phyloP scores from a whole-genome alignment of 1,284 basidiomycete species.

The Wolfiporia cocos region DNA sequence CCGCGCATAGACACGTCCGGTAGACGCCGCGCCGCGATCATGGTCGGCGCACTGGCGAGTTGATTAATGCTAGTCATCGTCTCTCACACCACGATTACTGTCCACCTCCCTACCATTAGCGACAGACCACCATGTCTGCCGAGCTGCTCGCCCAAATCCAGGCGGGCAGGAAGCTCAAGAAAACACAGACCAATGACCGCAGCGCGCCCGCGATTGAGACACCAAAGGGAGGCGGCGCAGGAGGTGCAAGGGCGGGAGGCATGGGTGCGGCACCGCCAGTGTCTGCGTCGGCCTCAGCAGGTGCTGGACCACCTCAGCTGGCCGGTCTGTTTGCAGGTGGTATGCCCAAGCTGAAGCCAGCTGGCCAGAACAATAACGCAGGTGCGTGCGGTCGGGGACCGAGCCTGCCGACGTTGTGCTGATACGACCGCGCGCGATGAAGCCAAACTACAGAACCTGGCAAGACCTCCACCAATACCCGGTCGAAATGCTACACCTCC shows the following conservation, averaged over 20 bases:
- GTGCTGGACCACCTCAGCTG: slow-evolving; percentile 68
- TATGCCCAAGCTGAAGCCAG: slow-evolving; percentile 83
- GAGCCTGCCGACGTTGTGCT: not conserved
- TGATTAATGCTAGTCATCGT: too few species aligned
- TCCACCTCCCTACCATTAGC: too few species aligned
- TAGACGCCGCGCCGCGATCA: too few species aligned
- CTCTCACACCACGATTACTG: too few species aligned
- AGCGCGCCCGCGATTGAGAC: slow-evolving; percentile 64
- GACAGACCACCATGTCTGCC: too few species aligned
- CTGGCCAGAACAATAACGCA: slow-evolving; percentile 50
- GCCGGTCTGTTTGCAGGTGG: slow-evolving; percentile 87
- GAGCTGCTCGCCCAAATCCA: slow-evolving; percentile 74
- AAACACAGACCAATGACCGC: slow-evolving; percentile 77
- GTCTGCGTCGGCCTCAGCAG: slow-evolving; percentile 29
- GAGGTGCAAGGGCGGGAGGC: slow-evolving; percentile 35
- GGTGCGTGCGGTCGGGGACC: slow-evolving; percentile 33
- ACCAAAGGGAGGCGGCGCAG: slow-evolving; percentile 39
- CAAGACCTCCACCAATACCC: slow-evolving; percentile 64
- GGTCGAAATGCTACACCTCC: slow-evolving; percentile 36
- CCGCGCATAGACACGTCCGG: too few species aligned
- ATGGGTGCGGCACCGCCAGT: slow-evolving; percentile 32
- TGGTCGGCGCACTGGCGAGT: too few species aligned
- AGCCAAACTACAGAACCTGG: slow-evolving; percentile 61
- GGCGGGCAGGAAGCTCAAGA: slow-evolving; percentile 75
- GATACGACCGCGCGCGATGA: not conserved